Conservation (phyloP, 768 basidiomycete genomes). For the Calocybe gangraenosa region DNA sequence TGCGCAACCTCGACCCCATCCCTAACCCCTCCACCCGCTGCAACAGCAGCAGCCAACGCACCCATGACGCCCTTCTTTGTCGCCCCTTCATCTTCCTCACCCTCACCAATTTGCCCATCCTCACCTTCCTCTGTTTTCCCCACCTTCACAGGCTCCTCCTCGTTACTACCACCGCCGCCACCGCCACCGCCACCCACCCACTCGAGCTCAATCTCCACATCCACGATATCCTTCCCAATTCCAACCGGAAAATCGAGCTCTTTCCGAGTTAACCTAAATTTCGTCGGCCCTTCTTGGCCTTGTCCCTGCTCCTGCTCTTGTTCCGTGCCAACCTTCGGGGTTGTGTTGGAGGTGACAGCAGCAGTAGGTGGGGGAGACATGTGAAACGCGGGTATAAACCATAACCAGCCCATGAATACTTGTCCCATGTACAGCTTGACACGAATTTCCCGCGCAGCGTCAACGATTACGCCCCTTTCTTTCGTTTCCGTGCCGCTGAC, state of each 20-base stretch:
- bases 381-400: slow-evolving; percentile 85
- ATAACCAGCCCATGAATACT: slow-evolving; percentile 81
- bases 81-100: too few species aligned
- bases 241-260: slow-evolving; percentile 81
- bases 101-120: too few species aligned
- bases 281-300: slow-evolving; percentile 22
- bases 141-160: too few species aligned
- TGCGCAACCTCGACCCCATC: too few species aligned
- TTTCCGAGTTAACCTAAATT: slow-evolving; percentile 46
- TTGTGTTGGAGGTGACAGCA: slow-evolving; percentile 20
- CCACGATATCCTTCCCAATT: slow-evolving; percentile 60
- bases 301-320: too few species aligned
- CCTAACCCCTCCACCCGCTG: too few species aligned
- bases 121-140: too few species aligned
- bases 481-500: slow-evolving; percentile 13
- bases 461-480: slow-evolving; percentile 50
- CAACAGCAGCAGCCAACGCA: too few species aligned
- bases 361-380: slow-evolving; percentile 57
- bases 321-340: background rate
- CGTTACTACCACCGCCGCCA: too few species aligned
- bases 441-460: slow-evolving; percentile 64
- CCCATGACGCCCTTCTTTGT: too few species aligned
- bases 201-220: slow-evolving; percentile 61
- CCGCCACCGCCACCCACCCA: too few species aligned
- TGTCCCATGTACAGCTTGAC: slow-evolving; percentile 73